phyloP scores from a whole-genome alignment of 1,284 basidiomycete species.

The Ustilago vetiveriae region DNA sequence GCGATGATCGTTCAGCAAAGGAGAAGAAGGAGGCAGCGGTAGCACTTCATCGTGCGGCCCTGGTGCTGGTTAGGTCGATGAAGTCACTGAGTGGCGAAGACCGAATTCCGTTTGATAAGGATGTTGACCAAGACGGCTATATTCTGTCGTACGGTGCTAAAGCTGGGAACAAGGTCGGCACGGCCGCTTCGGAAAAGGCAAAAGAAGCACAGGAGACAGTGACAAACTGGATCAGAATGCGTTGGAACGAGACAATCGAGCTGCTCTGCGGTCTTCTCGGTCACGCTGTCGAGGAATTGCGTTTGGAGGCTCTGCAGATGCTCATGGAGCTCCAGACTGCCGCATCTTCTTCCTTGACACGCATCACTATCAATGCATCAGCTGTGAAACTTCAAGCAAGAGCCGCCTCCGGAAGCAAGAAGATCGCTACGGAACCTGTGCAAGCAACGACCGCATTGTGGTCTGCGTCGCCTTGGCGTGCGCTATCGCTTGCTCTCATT shows the following conservation, averaged over 20 bases:
- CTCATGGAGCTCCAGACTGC: slow-evolving; percentile 42
- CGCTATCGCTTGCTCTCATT: slow-evolving; percentile 40
- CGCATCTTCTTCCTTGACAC: slow-evolving; percentile 32
- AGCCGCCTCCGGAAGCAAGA: slow-evolving; percentile 9
- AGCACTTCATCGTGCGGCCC: slow-evolving; percentile 22
- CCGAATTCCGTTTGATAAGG: slow-evolving; percentile 38
- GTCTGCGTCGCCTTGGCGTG: slow-evolving; percentile 49
- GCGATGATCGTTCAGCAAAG: slow-evolving; percentile 12
- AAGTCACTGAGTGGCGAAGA: slow-evolving; percentile 43
- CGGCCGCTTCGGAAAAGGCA: slow-evolving; percentile 3
- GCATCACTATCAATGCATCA: slow-evolving; percentile 12
- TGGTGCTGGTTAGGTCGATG: slow-evolving; percentile 41
- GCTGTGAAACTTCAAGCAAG: slow-evolving; percentile 9
- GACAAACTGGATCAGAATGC: slow-evolving; percentile 54
- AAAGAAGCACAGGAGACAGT: slow-evolving; percentile 45
- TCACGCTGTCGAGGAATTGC: slow-evolving; percentile 34
- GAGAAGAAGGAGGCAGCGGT: slow-evolving; percentile 33
- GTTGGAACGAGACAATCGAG: slow-evolving; percentile 58
- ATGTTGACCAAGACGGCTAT: slow-evolving; percentile 41
- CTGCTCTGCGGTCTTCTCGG: slow-evolving; percentile 49
- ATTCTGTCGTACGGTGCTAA: slow-evolving; percentile 30
- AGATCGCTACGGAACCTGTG: slow-evolving; percentile 1
- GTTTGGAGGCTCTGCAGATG: slow-evolving; percentile 36
- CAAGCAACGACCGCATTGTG: slow-evolving; percentile 23
- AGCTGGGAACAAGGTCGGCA: slow-evolving; percentile 9